Conservation (phyloP, 495 filamentous ascomycete species). For the Penicillium mononematosum region DNA sequence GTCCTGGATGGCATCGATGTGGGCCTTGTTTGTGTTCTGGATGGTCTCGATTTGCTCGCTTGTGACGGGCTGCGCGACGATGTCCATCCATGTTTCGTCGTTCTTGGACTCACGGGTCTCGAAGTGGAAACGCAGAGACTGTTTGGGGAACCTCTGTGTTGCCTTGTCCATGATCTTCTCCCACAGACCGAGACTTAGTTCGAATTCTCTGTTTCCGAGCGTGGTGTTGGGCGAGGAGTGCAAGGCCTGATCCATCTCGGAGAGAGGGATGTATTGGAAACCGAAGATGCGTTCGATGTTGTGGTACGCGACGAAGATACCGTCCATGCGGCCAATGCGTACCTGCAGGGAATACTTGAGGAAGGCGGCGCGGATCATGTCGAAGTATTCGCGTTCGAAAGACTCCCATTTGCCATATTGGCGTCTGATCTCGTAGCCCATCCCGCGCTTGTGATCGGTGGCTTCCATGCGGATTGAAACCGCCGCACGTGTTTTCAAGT, state of each 20-base stretch:
- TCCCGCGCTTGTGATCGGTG: constrained; percentile 64
- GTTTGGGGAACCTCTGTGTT: constrained; percentile 65
- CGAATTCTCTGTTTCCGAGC: constrained; percentile 88
- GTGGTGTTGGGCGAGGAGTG: constrained; percentile 66
- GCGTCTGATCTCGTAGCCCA: constrained; percentile 82
- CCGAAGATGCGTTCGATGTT: constrained; percentile 95
- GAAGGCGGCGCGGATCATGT: constrained; percentile 94
- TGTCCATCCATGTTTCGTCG: constrained; percentile 70
- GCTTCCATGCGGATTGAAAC: constrained; percentile 86
- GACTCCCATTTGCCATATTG: constrained; percentile 78
- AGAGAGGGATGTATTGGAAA: constrained; percentile 86
- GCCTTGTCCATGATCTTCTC: constrained; percentile 75
- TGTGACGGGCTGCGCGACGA: constrained; percentile 83
- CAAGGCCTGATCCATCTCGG: constrained; percentile 82
- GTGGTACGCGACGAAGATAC: constrained; percentile 97
- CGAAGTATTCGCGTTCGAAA: constrained; percentile 92
- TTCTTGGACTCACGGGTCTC: constrained; percentile 61
- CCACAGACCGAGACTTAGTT: constrained; percentile 70
- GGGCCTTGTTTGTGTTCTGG: constrained; percentile 60
- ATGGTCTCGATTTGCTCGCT: constrained; percentile 68
- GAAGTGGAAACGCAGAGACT: constrained; percentile 80
- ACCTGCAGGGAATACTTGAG: constrained; percentile 97
- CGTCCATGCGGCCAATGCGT: constrained; percentile 95
- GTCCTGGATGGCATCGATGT: constrained; percentile 67
- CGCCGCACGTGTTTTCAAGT: constrained; percentile 93